Conservation (phyloP, 2,329 filamentous ascomycete species). For the Trichophyton equinum region DNA sequence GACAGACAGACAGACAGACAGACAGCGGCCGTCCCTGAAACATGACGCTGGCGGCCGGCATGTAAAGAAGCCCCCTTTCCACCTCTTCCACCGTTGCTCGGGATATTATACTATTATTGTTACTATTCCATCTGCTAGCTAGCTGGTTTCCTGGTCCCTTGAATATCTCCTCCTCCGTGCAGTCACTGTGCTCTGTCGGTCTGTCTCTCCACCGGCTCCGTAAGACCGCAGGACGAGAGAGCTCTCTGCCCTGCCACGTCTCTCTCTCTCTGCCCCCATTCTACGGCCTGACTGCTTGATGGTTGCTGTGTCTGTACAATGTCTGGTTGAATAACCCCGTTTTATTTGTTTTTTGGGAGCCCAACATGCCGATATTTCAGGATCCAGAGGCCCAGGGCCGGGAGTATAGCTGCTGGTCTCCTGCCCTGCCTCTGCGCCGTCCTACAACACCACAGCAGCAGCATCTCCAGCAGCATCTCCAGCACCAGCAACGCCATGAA, state of each 20-base stretch:
- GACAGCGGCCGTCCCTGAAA: not conserved
- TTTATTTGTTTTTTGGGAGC: slow-evolving; percentile 1
- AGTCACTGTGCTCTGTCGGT: not conserved
- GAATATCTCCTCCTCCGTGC: not conserved
- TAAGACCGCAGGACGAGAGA: slow-evolving; percentile 10
- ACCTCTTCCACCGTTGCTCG: not conserved
- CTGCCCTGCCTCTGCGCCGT: not conserved
- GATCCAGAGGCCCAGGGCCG: slow-evolving; percentile 21
- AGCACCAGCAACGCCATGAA: not conserved
- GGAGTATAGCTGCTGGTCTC: slow-evolving; percentile 14
- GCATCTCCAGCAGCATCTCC: not conserved
- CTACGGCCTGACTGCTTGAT: not conserved
- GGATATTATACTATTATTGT: too few relatives aligned
- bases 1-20: not conserved
- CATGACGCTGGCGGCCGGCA: not conserved
- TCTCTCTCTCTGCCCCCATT: too few relatives aligned
- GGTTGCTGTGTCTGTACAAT: slow-evolving; percentile 1
- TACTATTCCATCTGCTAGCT: too few relatives aligned
- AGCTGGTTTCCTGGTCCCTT: too few relatives aligned
- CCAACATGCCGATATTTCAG: slow-evolving; percentile 21
- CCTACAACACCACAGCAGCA: slow-evolving; percentile 7
- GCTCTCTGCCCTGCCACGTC: not conserved
- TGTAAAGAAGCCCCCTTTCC: not conserved
- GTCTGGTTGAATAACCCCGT: not conserved
- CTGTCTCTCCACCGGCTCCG: slow-evolving; percentile 9